Conservation (phyloP, 2,329 filamentous ascomycete genomes). For the Penicillium digitatum region DNA sequence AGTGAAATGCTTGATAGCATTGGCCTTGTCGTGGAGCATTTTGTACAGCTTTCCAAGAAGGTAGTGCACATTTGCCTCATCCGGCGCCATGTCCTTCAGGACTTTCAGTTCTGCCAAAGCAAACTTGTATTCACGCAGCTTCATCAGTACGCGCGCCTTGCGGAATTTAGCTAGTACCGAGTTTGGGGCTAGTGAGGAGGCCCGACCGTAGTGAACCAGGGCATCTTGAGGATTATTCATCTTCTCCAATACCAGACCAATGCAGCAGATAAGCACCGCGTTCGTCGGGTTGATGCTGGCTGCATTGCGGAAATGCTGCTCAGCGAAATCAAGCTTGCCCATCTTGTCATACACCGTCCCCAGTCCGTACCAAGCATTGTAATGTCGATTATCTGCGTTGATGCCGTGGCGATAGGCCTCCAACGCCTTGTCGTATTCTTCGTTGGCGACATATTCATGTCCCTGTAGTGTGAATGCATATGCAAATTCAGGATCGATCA, state of each 20-base stretch:
- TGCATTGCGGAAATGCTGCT: slow-evolving; percentile 85
- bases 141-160: slow-evolving; percentile 82
- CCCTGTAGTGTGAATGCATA: slow-evolving; percentile 95
- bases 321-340: slow-evolving; percentile 85
- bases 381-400: slow-evolving; percentile 80
- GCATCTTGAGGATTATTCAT: slow-evolving; percentile 77
- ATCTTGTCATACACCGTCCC: slow-evolving; percentile 79
- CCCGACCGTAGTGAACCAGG: slow-evolving; percentile 74
- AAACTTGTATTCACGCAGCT: slow-evolving; percentile 63
- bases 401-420: slow-evolving; percentile 83
- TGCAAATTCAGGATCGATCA: slow-evolving; percentile 83
- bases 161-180: slow-evolving; percentile 85
- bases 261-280: slow-evolving; percentile 84
- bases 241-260: slow-evolving; percentile 84
- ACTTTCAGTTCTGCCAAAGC: slow-evolving; percentile 79
- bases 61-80: slow-evolving; percentile 95
- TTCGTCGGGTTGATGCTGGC: slow-evolving; percentile 90
- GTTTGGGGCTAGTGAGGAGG: slow-evolving; percentile 74
- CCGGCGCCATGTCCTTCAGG: slow-evolving; percentile 85
- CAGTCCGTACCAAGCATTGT: slow-evolving; percentile 97
- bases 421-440: slow-evolving; percentile 94
- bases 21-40: slow-evolving; percentile 56
- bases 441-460: slow-evolving; percentile 91
- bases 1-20: slow-evolving; percentile 90
- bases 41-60: slow-evolving; percentile 68